A percentile compares a stretch with the other conserved stretches of the same genome.
These are phyloP conservation scores for Chrysanthemum seticuspe DNA, from an alignment of 129 eudicot species.

Conservation along the genomic window DNA sequence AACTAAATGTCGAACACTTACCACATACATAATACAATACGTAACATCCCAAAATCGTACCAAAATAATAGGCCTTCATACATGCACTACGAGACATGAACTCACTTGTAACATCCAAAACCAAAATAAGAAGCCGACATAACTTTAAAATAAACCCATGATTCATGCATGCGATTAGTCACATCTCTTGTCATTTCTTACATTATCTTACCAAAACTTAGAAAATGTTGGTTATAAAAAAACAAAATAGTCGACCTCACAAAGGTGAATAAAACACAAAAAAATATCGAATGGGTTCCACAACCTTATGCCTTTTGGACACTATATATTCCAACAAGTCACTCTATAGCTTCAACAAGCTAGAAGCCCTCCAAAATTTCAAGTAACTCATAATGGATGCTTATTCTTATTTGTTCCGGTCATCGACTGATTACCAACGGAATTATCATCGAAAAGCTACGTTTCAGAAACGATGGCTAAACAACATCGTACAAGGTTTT, in stretches of 20 bases:
- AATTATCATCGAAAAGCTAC: conserved; percentile 33
- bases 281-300: conserved; percentile 15
- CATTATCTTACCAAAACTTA: neutral
- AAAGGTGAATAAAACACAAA: conserved; percentile 18
- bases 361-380: conserved; percentile 12
- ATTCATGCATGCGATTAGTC: neutral
- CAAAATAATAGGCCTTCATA: too few relatives aligned
- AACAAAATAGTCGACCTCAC: conserved; percentile 14
- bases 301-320: too few relatives aligned
- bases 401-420: conserved; percentile 19
- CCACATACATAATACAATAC: too few relatives aligned
- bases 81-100: too few relatives aligned
- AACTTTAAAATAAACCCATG: too few relatives aligned
- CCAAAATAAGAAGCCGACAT: too few relatives aligned
- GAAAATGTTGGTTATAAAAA: neutral
- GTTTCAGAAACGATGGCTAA: conserved; percentile 41
- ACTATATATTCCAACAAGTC: conserved; percentile 22
- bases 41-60: too few relatives aligned
- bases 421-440: conserved; percentile 32
- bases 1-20: too few relatives aligned
- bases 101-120: too few relatives aligned
- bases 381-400: conserved; percentile 17
- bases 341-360: conserved; percentile 10
- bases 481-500: conserved; percentile 52
- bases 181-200: neutral